A percentile compares a stretch with the other conserved stretches of the same genome.
Evolutionary conservation across 495 filamentous ascomycete genomes (phyloP).

Genomic region (Oleoguttula mirabilis): DNA sequence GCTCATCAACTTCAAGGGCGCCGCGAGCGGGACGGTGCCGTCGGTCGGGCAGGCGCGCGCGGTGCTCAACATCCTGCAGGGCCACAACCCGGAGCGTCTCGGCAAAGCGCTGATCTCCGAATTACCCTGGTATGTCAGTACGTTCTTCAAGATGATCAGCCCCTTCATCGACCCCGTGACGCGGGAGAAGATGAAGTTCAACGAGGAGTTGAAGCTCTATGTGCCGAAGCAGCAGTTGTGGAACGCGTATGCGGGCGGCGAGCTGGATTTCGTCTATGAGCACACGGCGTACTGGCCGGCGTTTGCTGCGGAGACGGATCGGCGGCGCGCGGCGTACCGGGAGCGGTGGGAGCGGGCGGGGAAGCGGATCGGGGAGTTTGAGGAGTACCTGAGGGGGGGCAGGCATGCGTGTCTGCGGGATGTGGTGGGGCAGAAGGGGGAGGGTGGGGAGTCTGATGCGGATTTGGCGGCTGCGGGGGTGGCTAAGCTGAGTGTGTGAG

Average conservation of each 20-base stretch:
- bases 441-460: background rate
- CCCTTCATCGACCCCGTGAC: constrained; percentile 94
- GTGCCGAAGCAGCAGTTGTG: constrained; percentile 70
- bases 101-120: constrained; percentile 81
- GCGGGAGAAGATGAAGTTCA: constrained; percentile 86
- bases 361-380: constrained; percentile 68
- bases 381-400: constrained; percentile 65
- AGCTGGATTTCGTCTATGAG: constrained; percentile 73
- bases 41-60: constrained; percentile 63
- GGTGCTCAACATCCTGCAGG: constrained; percentile 77
- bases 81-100: constrained; percentile 88
- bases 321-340: constrained; percentile 44
- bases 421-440: constrained; percentile 3
- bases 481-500: constrained; percentile 4
- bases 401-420: constrained; percentile 24
- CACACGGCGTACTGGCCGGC: constrained; percentile 84
- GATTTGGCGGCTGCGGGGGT: constrained; percentile 11
- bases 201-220: constrained; percentile 67
- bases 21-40: constrained; percentile 62
- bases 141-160: constrained; percentile 89
- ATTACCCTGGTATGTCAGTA: constrained; percentile 73
- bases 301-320: constrained; percentile 51
- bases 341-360: constrained; percentile 69
- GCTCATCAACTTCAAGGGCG: constrained; percentile 78
- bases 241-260: constrained; percentile 48